Evolutionary conservation across 2,329 filamentous ascomycete species (phyloP), one percentile per base, ranked within the genome.

Genomic region (Venturia aucupariae): DNA sequence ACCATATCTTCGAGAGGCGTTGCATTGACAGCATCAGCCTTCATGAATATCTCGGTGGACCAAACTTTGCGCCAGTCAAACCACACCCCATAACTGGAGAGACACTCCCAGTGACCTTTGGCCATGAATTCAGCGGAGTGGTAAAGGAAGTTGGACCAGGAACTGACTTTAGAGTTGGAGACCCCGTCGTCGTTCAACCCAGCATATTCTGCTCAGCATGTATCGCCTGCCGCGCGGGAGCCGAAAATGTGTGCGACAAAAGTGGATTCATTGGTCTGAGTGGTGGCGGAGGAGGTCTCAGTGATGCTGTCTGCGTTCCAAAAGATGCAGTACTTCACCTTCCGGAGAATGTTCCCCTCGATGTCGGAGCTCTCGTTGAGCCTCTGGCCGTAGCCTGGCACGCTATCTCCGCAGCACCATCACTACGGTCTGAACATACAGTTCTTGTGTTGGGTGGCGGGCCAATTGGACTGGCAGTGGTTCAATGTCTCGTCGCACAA

Each of bases 31-130:
- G 32, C n/a, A 17, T 72, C 71, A 80, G 82, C 68, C 70, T 82
- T 4, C 81, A 84, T 68, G 81, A 84, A 70, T 84, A 81, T 68
- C 73, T 81, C 59, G 75, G 77, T 17, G 73, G 73, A 4, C 73
- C 73, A 60, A 39, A 60, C 8, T 60, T 60, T 60, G 57, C 32
- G 15, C 57, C 57, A 7, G 32, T 70, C 32, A 65, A 62, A 17
- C 69, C 71, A 17, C 71, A 73, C 60, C 66, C 69, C 5, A 17
- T 67, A 10, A 72, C 71, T 10, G 57, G 66, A 38, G 65, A 68
- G 19, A 55, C 62, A 22, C 61, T 70, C 6, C 72, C 72, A 8
- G 59, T 72, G 0, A 73, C 72, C 27, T 66, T 74, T 64, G 72
- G 72, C 63, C 72, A 74, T 63, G 72, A 73, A 60, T 72, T 73